Percentiles rank a stretch among this genome's conserved stretches.
Evolutionary conservation across 2,329 filamentous ascomycete species (phyloP).

Genomic region (Rutstroemia sp.): DNA sequence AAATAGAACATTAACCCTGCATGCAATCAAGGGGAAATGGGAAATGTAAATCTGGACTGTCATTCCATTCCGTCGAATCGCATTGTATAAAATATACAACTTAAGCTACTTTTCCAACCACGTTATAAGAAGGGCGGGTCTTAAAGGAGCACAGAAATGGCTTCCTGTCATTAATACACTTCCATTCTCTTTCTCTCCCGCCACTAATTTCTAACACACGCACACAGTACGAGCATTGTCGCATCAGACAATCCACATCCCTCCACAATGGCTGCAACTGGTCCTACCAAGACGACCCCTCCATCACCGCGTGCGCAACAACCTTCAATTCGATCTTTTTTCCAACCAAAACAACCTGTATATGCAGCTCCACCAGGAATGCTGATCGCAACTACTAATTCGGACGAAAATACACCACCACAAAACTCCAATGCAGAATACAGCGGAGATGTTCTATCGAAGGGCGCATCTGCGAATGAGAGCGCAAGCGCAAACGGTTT

Average conservation of each 20-base stretch:
- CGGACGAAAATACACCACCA: background rate
- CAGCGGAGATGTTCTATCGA: no score
- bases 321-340: constrained; percentile 57
- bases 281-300: constrained; percentile 5
- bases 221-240: background rate
- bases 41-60: background rate
- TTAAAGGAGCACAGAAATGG: background rate
- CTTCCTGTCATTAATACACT: background rate
- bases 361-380: constrained; percentile 36
- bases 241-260: background rate
- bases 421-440: background rate
- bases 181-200: background rate
- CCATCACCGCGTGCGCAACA: constrained; percentile 30
- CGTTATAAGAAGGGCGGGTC: no score
- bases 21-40: background rate
- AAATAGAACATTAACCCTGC: background rate
- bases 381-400: background rate
- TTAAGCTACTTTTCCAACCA: background rate
- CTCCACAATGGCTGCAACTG: background rate
- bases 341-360: constrained; percentile 41
- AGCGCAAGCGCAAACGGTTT: no score
- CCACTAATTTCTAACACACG: no score
- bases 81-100: background rate
- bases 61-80: background rate
- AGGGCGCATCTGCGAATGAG: no score